Base-by-base conservation (phyloP, 1,139 yeast species). In the Hyphopichia burtonii region DNA sequence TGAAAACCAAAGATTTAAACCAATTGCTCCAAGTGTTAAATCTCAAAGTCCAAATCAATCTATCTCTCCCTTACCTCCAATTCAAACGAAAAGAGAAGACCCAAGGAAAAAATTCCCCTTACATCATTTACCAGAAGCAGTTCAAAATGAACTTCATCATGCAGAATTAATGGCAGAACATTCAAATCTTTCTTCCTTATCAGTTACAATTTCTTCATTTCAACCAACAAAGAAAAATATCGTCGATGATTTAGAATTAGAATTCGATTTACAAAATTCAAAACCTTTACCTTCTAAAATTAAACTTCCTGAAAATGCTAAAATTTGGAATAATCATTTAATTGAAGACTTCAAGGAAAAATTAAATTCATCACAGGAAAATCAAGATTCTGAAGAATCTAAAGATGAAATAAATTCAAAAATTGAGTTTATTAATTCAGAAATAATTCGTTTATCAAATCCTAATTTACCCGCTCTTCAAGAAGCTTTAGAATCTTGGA, bases 401-500 rank as follows among this genome's bases (percentile, higher is more conserved):
- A 41, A 36, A 14, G 49, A 43, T 7, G 50, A 47, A 19, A 3
- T 17, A 3, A 11, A 6, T 5, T 3, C 16, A 16, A 17, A 17
- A 6, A 17, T 16, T 5, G 20, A 31, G 7, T 5, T 7, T 55
- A 54, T 31, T 49, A 50, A 3, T 32, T n/a, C 22, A 20, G 42
- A 56, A 39, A 38, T 51, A 45, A 27, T 58, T 54, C 45, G 58
- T 41, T 42, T 60, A 47, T 32, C 58, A 61, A 5, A 63, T 2
- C 31, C 34, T 5, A 39, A 42, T 2, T 35, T 58, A 4, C 34
- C 41, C 1, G 42, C 58, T 5, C 51, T 66, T 2, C 69, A 63
- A 46, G 77, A 76, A 41, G 77, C 84, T 1, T 59, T 88, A 31
- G 91, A 86, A 56, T 63, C 77, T 4, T 88, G 96, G 96, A 68